Conservation (phyloP, 1,284 basidiomycete genomes). For the Boletellus deceptivus region DNA sequence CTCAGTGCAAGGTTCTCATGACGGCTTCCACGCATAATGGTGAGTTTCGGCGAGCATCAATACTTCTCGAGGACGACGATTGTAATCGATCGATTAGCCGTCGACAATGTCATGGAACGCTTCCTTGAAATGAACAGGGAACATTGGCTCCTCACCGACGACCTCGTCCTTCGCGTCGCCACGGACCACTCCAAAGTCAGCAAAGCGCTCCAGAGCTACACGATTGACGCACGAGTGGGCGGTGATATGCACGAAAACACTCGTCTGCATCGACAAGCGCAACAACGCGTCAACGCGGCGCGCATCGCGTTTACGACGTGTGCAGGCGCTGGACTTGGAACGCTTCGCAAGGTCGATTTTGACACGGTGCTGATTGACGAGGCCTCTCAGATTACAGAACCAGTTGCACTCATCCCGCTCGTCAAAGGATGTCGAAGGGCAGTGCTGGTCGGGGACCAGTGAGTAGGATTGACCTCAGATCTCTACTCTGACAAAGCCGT, state of each 20-base stretch:
- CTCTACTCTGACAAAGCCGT: not conserved
- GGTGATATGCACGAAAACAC: constrained; percentile 62
- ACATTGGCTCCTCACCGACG: constrained; percentile 44
- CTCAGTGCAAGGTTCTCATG: constrained; percentile 54
- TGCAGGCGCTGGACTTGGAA: constrained; percentile 60
- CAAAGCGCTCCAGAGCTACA: constrained; percentile 53
- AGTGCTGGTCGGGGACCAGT: constrained; percentile 69
- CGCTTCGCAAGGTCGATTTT: constrained; percentile 54
- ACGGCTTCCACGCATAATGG: constrained; percentile 69
- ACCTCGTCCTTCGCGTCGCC: constrained; percentile 60
- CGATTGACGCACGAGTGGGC: constrained; percentile 56
- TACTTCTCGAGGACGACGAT: not conserved
- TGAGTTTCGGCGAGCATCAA: constrained; percentile 17
- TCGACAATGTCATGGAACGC: constrained; percentile 66
- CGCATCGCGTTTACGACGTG: constrained; percentile 62
- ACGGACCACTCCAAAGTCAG: constrained; percentile 62
- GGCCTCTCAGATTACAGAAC: constrained; percentile 65
- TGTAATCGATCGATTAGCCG: constrained; percentile 40
- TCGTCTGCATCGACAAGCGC: constrained; percentile 54
- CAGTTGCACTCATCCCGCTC: constrained; percentile 59
- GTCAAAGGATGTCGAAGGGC: constrained; percentile 58
- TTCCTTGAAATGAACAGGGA: constrained; percentile 49
- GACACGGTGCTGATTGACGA: constrained; percentile 65
- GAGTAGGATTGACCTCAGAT: constrained; percentile 23
- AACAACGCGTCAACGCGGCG: constrained; percentile 53